Conservation (phyloP, 495 filamentous ascomycete species). For the Articulospora tetracladia region DNA sequence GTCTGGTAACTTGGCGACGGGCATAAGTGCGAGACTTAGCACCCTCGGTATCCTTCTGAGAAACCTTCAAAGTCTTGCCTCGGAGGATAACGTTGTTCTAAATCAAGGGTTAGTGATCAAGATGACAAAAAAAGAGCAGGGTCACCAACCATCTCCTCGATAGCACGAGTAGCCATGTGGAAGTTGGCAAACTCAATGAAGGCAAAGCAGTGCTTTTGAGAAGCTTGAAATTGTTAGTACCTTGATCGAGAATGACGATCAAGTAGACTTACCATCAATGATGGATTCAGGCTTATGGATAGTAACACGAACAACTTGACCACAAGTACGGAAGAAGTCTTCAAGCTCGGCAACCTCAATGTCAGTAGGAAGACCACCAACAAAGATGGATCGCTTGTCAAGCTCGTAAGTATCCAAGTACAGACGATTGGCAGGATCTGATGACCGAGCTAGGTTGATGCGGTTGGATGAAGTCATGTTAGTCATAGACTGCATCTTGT, state of each 20-base stretch:
- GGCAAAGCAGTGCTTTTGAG: slow-evolving; percentile 39
- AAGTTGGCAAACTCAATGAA: slow-evolving; percentile 46
- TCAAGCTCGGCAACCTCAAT: slow-evolving; percentile 33
- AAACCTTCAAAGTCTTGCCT: slow-evolving; percentile 19
- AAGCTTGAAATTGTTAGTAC: slow-evolving; percentile 15
- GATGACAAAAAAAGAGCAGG: not conserved
- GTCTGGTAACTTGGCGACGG: not conserved
- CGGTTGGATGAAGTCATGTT: slow-evolving; percentile 20
- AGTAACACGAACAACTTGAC: slow-evolving; percentile 36
- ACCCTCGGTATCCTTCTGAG: slow-evolving; percentile 23
- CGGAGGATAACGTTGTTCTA: slow-evolving; percentile 13
- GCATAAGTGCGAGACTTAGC: not conserved
- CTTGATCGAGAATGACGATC: not conserved
- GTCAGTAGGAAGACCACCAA: slow-evolving; percentile 42
- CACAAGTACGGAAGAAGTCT: slow-evolving; percentile 35
- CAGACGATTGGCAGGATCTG: slow-evolving; percentile 24
- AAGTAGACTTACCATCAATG: slow-evolving; percentile 28
- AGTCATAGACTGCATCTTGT: slow-evolving; percentile 17
- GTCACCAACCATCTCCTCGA: slow-evolving; percentile 20
- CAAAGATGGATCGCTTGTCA: slow-evolving; percentile 47
- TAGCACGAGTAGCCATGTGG: slow-evolving; percentile 34
- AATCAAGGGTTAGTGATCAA: slow-evolving; percentile 4
- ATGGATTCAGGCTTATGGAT: slow-evolving; percentile 33
- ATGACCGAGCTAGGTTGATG: slow-evolving; percentile 1
- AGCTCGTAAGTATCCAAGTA: slow-evolving; percentile 39